phyloP scores from a whole-genome alignment of 2,329 filamentous ascomycete genomes.

The Exserohilum turcica region DNA sequence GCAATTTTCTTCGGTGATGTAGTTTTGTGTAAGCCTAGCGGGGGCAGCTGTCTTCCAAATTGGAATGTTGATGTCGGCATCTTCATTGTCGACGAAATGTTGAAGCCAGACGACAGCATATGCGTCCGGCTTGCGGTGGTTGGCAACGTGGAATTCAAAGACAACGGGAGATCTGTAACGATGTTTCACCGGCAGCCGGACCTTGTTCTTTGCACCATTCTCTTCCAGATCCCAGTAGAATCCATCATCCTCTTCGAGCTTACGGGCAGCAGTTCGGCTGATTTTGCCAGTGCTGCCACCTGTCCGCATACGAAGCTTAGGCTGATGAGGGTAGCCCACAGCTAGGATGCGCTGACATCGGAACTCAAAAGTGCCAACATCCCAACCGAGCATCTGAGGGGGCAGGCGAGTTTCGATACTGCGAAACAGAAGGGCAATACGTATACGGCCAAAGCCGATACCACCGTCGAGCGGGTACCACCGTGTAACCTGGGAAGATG shows the following conservation, averaged over 20 bases:
- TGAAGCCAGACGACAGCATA: slow-evolving; percentile 87
- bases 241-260: slow-evolving; percentile 63
- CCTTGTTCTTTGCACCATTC: slow-evolving; percentile 56
- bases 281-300: slow-evolving; percentile 80
- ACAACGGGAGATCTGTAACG: slow-evolving; percentile 89
- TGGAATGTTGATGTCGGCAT: slow-evolving; percentile 79
- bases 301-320: slow-evolving; percentile 78
- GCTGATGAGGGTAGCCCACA: slow-evolving; percentile 63
- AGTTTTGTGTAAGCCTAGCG: slow-evolving; percentile 83
- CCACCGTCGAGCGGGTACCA: slow-evolving; percentile 98
- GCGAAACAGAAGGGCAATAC: slow-evolving; percentile 87
- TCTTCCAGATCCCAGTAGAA: slow-evolving; percentile 64
- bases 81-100: slow-evolving; percentile 80
- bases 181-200: slow-evolving; percentile 85
- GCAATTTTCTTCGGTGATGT: slow-evolving; percentile 81
- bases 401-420: slow-evolving; percentile 85
- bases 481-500: slow-evolving; percentile 80
- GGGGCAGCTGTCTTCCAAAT: slow-evolving; percentile 84
- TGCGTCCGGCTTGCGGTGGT: slow-evolving; percentile 71
- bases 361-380: slow-evolving; percentile 94
- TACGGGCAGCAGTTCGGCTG: slow-evolving; percentile 65
- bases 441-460: slow-evolving; percentile 84
- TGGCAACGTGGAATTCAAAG: slow-evolving; percentile 77
- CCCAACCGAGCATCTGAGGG: slow-evolving; percentile 87
- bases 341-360: slow-evolving; percentile 71